phyloP scores from a whole-genome alignment of 768 basidiomycete species.

The Pisolithus marmoratus region DNA sequence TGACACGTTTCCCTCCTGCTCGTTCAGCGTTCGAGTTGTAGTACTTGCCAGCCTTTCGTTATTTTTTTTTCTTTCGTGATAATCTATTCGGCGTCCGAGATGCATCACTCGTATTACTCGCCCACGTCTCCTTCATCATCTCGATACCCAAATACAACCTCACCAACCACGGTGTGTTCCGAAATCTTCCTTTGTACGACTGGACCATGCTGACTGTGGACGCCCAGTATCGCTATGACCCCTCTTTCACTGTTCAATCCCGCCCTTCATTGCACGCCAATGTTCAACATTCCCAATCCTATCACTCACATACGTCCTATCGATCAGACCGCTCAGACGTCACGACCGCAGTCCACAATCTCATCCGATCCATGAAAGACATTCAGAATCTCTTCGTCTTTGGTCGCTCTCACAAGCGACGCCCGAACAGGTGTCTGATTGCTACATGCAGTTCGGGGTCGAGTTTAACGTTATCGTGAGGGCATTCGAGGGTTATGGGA shows the following conservation, averaged over 20 bases:
- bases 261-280: background rate
- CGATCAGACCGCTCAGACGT: conserved; percentile 35
- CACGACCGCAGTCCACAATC: conserved; percentile 51
- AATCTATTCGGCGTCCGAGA: background rate
- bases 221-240: background rate
- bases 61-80: background rate
- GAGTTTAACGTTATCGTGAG: conserved; percentile 78
- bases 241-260: background rate
- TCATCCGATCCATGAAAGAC: conserved; percentile 78
- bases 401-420: conserved; percentile 61
- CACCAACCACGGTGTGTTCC: background rate
- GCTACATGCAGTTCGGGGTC: conserved; percentile 84
- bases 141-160: background rate
- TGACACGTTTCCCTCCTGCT: background rate
- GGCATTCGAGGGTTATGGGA: conserved; percentile 68
- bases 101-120: background rate
- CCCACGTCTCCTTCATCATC: background rate
- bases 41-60: background rate
- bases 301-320: background rate
- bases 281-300: background rate
- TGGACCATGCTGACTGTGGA: background rate
- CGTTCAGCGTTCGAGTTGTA: background rate
- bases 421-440: conserved; percentile 76
- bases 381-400: conserved; percentile 66
- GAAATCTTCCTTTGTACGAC: background rate